phyloP scores from a whole-genome alignment of 352 stramenopile species.

The Globisporangium spinosum region DNA sequence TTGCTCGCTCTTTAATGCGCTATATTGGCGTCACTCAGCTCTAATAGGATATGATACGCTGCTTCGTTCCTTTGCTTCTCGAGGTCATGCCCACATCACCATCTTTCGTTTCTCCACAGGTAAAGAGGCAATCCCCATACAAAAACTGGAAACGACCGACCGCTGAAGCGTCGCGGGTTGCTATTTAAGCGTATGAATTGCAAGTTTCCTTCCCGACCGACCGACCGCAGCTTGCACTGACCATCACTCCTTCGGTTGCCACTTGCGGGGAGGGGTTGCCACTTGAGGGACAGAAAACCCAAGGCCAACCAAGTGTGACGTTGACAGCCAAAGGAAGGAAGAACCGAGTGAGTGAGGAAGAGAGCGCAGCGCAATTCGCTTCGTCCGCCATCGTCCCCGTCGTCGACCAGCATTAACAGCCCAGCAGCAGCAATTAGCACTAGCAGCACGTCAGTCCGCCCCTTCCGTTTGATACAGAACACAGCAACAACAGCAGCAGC shows the following conservation, averaged over 20 bases:
- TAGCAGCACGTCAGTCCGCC: neutral
- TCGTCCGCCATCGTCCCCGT: slow-evolving; percentile 2
- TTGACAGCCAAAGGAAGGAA: slow-evolving; percentile 12
- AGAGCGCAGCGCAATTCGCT: slow-evolving; percentile 9
- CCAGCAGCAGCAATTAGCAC: slow-evolving; percentile 1
- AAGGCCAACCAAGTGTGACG: slow-evolving; percentile 26
- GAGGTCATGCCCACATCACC: neutral
- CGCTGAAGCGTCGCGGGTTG: slow-evolving; percentile 3
- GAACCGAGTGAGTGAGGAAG: slow-evolving; percentile 1
- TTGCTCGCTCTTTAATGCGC: neutral
- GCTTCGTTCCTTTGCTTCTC: neutral
- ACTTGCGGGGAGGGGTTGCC: slow-evolving; percentile 7
- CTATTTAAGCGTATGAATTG: neutral
- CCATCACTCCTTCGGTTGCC: neutral
- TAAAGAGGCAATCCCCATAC: neutral
- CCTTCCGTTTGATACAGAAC: slow-evolving; percentile 7
- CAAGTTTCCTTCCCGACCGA: slow-evolving; percentile 2
- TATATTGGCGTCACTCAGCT: neutral
- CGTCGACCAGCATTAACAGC: neutral
- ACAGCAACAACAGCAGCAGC: slow-evolving; percentile 8
- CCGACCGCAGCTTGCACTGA: neutral
- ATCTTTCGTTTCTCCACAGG: neutral
- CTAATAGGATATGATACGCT: neutral
- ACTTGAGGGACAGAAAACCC: slow-evolving; percentile 14
- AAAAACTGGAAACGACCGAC: slow-evolving; percentile 11